phyloP scores from a whole-genome alignment of 345 rosid species.

The Alliaria petiolata region DNA sequence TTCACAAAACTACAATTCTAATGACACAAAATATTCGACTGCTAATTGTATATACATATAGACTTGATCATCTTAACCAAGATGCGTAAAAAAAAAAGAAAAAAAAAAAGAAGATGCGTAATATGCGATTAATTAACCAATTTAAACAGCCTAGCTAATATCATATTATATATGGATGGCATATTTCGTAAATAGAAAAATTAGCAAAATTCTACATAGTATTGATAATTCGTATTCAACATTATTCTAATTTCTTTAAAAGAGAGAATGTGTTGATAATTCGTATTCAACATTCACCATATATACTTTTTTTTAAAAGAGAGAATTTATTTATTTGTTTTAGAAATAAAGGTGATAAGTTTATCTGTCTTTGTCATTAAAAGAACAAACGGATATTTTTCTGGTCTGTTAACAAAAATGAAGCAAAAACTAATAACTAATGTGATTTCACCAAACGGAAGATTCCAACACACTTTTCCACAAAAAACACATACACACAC shows the following conservation, averaged over 20 bases:
- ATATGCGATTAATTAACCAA: background rate
- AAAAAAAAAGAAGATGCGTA: too few relatives aligned
- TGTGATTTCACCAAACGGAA: conserved; percentile 37
- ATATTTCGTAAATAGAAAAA: background rate
- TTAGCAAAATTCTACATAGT: background rate
- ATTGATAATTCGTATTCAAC: too few relatives aligned
- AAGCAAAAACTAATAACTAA: conserved; percentile 33
- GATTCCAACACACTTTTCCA: conserved; percentile 36
- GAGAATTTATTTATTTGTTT: background rate
- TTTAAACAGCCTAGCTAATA: background rate
- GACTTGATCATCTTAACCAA: conserved; percentile 3
- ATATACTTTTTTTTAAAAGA: too few relatives aligned
- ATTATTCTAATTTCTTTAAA: background rate
- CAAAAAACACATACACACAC: conserved; percentile 19
- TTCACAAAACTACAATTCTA: conserved; percentile 34
- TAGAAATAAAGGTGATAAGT: background rate
- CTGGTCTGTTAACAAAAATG: conserved; percentile 35
- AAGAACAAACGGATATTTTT: conserved; percentile 34
- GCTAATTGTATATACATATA: conserved; percentile 12
- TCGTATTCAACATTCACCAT: conserved; percentile 9
- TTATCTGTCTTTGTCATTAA: conserved; percentile 24
- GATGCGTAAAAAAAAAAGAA: too few relatives aligned
- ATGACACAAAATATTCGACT: conserved; percentile 31
- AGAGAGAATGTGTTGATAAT: background rate
- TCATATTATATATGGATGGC: background rate